Percentiles rank a stretch among this genome's conserved stretches.
These are phyloP conservation scores for Ammopiptanthus mongolicus DNA, from an alignment of 306 rosid species.

Conservation along the genomic window DNA sequence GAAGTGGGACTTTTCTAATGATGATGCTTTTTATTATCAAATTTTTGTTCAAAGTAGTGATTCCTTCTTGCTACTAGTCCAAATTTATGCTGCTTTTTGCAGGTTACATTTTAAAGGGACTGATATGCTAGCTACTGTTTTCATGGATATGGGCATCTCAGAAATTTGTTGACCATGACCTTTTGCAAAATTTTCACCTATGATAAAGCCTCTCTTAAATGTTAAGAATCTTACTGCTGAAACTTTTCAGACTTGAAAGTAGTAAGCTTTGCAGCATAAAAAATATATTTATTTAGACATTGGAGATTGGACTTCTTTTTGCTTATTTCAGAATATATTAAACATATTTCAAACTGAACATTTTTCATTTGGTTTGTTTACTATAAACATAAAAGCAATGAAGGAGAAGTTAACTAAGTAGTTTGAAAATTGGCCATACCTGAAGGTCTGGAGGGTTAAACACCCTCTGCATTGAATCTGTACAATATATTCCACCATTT, in stretches of 20 bases:
- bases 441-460: constrained; percentile 82
- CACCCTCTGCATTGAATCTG: constrained; percentile 55
- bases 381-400: background rate
- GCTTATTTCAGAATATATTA: background rate
- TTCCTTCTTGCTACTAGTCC: constrained; percentile 15
- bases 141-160: constrained; percentile 9
- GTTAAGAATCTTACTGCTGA: background rate
- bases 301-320: background rate
- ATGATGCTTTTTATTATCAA: background rate
- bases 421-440: constrained; percentile 40
- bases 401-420: background rate
- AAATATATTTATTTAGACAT: background rate
- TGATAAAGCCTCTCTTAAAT: background rate
- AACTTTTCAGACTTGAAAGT: background rate
- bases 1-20: constrained; percentile 6
- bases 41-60: constrained; percentile 2
- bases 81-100: constrained; percentile 22
- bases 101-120: constrained; percentile 22
- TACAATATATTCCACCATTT: constrained; percentile 57
- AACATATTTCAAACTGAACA: background rate
- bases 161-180: constrained; percentile 21
- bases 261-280: background rate
- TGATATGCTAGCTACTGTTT: constrained; percentile 23
- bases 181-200: background rate
- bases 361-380: background rate